Conservation (phyloP, 164 flowering plant genomes). For the Piper longum region DNA sequence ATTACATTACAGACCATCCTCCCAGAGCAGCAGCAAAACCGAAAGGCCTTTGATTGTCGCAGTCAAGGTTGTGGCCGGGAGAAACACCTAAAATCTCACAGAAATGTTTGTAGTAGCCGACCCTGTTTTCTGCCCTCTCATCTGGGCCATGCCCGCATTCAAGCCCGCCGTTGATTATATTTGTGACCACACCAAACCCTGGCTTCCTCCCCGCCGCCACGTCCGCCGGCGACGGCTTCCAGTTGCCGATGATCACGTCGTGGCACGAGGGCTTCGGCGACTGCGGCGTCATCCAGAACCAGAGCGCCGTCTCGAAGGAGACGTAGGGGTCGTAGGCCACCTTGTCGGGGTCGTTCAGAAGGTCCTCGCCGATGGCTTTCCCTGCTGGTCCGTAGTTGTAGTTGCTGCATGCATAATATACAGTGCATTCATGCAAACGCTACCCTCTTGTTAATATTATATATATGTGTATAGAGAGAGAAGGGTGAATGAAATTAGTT, state of each 20-base stretch:
- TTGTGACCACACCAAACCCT: conserved; percentile 49
- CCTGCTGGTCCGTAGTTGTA: conserved; percentile 30
- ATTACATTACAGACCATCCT: too few relatives aligned
- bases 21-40: neutral
- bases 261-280: conserved; percentile 61
- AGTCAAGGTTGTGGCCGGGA: conserved; percentile 5
- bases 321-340: conserved; percentile 19
- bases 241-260: conserved; percentile 47
- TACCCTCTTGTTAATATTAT: too few relatives aligned
- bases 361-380: conserved; percentile 22
- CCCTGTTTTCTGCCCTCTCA: conserved; percentile 32
- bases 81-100: conserved; percentile 1
- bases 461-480: too few relatives aligned
- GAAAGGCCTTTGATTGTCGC: conserved; percentile 3
- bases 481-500: too few relatives aligned
- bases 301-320: conserved; percentile 28
- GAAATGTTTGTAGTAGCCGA: conserved; percentile 14
- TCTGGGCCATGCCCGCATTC: conserved; percentile 35
- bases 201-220: conserved; percentile 38
- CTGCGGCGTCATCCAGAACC: conserved; percentile 35
- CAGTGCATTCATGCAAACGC: too few relatives aligned
- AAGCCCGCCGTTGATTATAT: conserved; percentile 54
- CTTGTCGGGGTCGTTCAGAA: conserved; percentile 19
- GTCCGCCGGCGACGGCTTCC: conserved; percentile 29
- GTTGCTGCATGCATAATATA: too few relatives aligned